Conservation (phyloP, 805 yeast genomes). For the Schizosaccharomyces cryophilus region DNA sequence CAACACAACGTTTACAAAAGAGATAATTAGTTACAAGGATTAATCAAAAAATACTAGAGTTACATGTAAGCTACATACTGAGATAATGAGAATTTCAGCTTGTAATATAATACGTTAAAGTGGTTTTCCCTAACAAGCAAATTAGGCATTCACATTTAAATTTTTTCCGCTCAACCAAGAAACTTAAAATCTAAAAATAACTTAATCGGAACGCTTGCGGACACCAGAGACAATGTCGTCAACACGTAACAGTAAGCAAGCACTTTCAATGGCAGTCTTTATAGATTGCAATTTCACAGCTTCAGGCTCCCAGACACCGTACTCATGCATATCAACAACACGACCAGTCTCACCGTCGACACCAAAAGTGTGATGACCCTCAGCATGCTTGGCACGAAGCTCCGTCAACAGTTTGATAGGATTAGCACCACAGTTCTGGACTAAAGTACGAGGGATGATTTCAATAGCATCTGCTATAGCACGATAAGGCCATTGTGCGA, state of each 20-base stretch:
- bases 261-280: conserved; percentile 95
- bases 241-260: conserved; percentile 77
- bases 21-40: too few relatives aligned
- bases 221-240: conserved; percentile 96
- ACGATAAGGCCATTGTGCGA: conserved; percentile 95
- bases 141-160: too few relatives aligned
- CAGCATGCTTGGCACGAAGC: conserved; percentile 87
- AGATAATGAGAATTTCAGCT: too few relatives aligned
- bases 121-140: too few relatives aligned
- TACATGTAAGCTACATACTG: too few relatives aligned
- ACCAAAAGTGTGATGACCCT: conserved; percentile 61
- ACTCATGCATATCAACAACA: conserved; percentile 80
- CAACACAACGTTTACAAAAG: too few relatives aligned
- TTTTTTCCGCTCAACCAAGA: too few relatives aligned
- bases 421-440: conserved; percentile 95
- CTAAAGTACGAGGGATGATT: conserved; percentile 88
- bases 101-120: too few relatives aligned
- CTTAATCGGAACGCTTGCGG: conserved; percentile 21
- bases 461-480: conserved; percentile 98
- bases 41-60: too few relatives aligned
- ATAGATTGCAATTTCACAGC: conserved; percentile 89
- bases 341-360: conserved; percentile 88
- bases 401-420: conserved; percentile 75
- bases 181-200: background rate
- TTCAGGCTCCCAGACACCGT: conserved; percentile 98